These are phyloP conservation scores for Ceratocystis ficicola DNA, from an alignment of 2,329 filamentous ascomycete genomes.

Conservation along the genomic window DNA sequence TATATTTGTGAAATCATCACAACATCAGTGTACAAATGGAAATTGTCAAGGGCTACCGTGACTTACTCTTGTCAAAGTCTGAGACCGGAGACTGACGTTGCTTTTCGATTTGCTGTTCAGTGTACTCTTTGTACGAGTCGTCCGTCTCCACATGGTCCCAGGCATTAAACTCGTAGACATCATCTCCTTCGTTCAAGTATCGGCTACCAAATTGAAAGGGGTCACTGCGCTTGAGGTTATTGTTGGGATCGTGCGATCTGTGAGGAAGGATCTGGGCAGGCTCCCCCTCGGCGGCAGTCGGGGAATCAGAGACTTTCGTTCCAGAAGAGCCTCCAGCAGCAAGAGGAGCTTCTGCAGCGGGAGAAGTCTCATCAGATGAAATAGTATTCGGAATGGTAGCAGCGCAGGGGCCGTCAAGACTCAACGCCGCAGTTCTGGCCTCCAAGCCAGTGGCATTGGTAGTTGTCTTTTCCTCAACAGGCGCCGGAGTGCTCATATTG, in stretches of 20 bases:
- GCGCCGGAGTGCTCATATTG: conserved; percentile 22
- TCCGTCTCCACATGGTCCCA: conserved; percentile 98
- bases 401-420: conserved; percentile 9
- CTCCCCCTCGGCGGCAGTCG: conserved; percentile 4
- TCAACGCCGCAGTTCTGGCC: conserved; percentile 14
- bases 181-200: conserved; percentile 67
- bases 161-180: conserved; percentile 95
- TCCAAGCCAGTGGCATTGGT: conserved; percentile 15
- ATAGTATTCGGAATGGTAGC: not conserved
- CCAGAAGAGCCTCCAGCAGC: conserved; percentile 12
- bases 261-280: conserved; percentile 39
- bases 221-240: conserved; percentile 76
- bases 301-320: conserved; percentile 4
- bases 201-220: conserved; percentile 94
- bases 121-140: conserved; percentile 73
- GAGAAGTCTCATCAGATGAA: not conserved
- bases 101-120: conserved; percentile 69
- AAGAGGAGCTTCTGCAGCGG: conserved; percentile 1
- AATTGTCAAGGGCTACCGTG: conserved; percentile 9
- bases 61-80: conserved; percentile 76
- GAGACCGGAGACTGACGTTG: conserved; percentile 80
- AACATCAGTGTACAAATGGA: conserved; percentile 29
- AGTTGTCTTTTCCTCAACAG: conserved; percentile 17
- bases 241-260: conserved; percentile 56
- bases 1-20: conserved; percentile 46